These are phyloP conservation scores for Wickerhamomyces canadensis DNA, from an alignment of 805 yeast genomes.

Conservation along the genomic window DNA sequence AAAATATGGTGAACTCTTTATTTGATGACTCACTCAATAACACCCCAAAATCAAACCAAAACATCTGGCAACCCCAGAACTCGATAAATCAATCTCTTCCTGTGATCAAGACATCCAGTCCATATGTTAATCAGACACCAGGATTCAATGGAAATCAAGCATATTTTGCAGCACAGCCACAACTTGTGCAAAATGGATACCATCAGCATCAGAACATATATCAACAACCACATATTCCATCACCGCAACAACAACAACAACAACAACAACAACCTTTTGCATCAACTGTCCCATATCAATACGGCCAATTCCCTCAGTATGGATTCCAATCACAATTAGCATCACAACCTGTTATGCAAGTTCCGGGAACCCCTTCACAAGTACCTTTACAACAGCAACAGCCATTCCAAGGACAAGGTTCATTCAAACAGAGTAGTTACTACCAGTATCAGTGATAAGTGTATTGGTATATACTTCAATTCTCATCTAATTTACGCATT, in stretches of 20 bases:
- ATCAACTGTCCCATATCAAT: background rate
- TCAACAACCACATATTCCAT: background rate
- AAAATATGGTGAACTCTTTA: conserved; percentile 28
- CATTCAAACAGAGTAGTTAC: background rate
- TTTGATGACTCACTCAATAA: conserved; percentile 17
- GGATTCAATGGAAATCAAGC: background rate
- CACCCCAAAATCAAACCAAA: background rate
- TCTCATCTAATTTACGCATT: too few relatives aligned
- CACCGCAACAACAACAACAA: background rate
- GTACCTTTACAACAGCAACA: conserved; percentile 1
- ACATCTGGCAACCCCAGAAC: conserved; percentile 3
- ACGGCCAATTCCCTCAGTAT: conserved; percentile 2
- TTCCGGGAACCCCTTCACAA: conserved; percentile 10
- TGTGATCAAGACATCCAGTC: background rate
- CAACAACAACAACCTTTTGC: background rate
- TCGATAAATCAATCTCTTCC: background rate
- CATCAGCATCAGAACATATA: conserved; percentile 1
- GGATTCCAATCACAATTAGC: background rate
- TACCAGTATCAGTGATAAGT: background rate
- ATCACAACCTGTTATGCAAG: conserved; percentile 1
- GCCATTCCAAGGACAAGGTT: too few relatives aligned
- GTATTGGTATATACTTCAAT: too few relatives aligned
- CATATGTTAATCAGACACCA: background rate
- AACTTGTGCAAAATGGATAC: background rate
- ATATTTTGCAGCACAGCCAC: background rate